phyloP scores from a whole-genome alignment of 2,329 filamentous ascomycete genomes.

The Diaporthe australafricana region DNA sequence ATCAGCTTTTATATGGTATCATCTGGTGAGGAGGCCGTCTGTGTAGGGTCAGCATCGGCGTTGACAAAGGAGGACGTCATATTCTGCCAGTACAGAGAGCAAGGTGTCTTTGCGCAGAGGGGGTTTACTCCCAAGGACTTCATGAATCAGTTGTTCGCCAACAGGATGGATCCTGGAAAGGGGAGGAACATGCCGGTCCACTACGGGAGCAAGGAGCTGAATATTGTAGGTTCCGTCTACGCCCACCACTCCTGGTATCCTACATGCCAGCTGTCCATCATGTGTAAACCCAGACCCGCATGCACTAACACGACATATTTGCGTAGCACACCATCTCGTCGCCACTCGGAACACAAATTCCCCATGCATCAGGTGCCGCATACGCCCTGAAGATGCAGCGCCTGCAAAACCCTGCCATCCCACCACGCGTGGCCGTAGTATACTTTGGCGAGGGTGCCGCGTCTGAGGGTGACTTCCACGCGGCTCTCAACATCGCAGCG shows the following conservation, averaged over 20 bases:
- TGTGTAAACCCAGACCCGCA: not conserved
- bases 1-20: constrained; percentile 98
- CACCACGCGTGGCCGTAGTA: constrained; percentile 74
- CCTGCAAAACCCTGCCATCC: constrained; percentile 70
- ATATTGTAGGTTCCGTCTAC: constrained; percentile 72
- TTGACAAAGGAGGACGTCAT: constrained; percentile 87
- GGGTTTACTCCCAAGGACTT: constrained; percentile 90
- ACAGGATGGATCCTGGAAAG: constrained; percentile 80
- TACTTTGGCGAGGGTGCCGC: constrained; percentile 88
- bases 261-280: not conserved
- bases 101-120: constrained; percentile 89
- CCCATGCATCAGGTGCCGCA: constrained; percentile 81
- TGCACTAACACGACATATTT: not conserved
- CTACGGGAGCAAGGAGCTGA: constrained; percentile 85
- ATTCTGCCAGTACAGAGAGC: constrained; percentile 94
- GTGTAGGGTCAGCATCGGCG: constrained; percentile 87
- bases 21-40: constrained; percentile 93
- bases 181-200: constrained; percentile 98
- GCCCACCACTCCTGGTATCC: not conserved
- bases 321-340: constrained; percentile 80
- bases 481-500: constrained; percentile 83
- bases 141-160: constrained; percentile 95
- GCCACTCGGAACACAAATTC: constrained; percentile 82
- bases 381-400: constrained; percentile 83
- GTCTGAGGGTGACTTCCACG: constrained; percentile 86